Evolutionary conservation across 1,284 basidiomycete genomes (phyloP), one percentile per base, ranked within the genome.

Genomic region (Rhodotorula sp.): DNA sequence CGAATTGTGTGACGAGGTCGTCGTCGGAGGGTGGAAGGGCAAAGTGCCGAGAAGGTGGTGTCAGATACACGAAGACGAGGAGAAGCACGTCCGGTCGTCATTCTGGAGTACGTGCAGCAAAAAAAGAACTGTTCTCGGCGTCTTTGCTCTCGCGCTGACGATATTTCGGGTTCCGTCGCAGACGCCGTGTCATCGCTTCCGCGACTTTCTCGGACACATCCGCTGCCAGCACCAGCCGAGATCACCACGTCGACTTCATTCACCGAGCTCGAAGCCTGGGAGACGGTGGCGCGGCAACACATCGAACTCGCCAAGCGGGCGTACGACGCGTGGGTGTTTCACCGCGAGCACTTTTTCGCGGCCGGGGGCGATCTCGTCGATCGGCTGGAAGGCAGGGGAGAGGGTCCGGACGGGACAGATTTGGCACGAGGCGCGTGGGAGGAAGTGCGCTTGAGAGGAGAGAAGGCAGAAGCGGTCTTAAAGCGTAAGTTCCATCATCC

Each of bases 21-120:
- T 75, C 26, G 74, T 75, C 17, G 74, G 74, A 3, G 74, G 74
- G 4, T 66, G 64, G 65, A 75, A 75, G 66, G 74, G 74, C 15
- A 75, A 73, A 62, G 74, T 75, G 18, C 37, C 37, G 4, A 48
- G 74, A 8, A 37, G 63, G 55, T 75, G 71, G 71, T 75, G 74
- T 30, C 44, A 46, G 15, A 61, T 64, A 26, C 74, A 75, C 59
- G 72, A 75, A 49, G 64, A 66, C 22, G 74, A 75, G 60, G 72
- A 73, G 58, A 60, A 62, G 51, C 57, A 57, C 60, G 68, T 75
- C 37, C 46, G 67, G 8, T 48, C 55, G 1, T 68, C 67, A n/a
- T 75, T 73, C 26, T 62, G 62, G 56, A 68, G 74, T 74, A 26
- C 64, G 71, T 65, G 7, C 20, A 10, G 18, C 14, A n/a, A n/a